Conservation (phyloP, 495 filamentous ascomycete genomes). For the Talaromyces ruber region DNA sequence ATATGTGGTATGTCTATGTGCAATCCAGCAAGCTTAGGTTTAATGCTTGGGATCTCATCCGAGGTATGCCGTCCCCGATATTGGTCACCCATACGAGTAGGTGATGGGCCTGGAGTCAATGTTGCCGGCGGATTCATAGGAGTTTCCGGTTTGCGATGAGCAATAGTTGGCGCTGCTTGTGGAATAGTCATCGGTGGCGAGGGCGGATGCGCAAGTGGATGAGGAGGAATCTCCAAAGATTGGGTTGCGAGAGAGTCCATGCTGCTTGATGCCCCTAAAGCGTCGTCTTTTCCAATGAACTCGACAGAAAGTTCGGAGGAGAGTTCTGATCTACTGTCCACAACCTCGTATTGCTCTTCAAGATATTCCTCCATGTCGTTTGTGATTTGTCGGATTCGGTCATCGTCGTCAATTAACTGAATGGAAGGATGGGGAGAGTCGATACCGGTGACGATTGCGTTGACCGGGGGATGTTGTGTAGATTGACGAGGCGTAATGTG, state of each 20-base stretch:
- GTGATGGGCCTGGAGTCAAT: slow-evolving; percentile 44
- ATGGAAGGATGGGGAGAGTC: slow-evolving; percentile 39
- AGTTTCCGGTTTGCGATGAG: slow-evolving; percentile 27
- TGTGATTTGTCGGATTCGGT: slow-evolving; percentile 46
- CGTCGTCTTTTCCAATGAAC: slow-evolving; percentile 41
- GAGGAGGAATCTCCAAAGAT: slow-evolving; percentile 46
- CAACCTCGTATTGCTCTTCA: slow-evolving; percentile 45
- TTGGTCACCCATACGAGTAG: slow-evolving; percentile 15
- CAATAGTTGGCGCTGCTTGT: slow-evolving; percentile 43
- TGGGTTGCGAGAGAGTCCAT: slow-evolving; percentile 29
- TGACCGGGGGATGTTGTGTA: slow-evolving; percentile 12
- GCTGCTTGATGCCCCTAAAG: slow-evolving; percentile 20
- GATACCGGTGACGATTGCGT: slow-evolving; percentile 18
- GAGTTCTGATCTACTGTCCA: slow-evolving; percentile 63
- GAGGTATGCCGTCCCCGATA: background rate
- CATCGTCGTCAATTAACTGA: slow-evolving; percentile 50
- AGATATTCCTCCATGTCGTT: slow-evolving; percentile 24
- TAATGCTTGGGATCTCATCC: slow-evolving; percentile 17
- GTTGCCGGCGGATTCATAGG: slow-evolving; percentile 32
- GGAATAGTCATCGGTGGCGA: slow-evolving; percentile 72
- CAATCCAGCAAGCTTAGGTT: slow-evolving; percentile 3
- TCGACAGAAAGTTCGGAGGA: slow-evolving; percentile 77
- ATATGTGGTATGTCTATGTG: background rate
- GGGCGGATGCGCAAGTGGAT: slow-evolving; percentile 64
- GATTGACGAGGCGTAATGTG: slow-evolving; percentile 2